Conservation (phyloP, 1,139 yeast genomes). For the Arxiozyma slooffiae region DNA sequence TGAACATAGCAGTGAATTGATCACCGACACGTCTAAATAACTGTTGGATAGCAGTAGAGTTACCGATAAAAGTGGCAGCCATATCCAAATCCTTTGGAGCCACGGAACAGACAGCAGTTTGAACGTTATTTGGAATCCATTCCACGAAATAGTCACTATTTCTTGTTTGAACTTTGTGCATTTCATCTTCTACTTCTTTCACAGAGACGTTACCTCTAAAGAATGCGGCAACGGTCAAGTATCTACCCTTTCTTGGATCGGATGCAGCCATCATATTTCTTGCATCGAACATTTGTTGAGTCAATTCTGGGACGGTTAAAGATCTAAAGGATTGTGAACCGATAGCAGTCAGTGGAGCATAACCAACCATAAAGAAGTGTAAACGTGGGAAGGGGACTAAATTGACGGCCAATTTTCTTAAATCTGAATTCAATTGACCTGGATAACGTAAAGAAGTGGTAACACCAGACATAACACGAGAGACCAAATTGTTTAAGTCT, state of each 20-base stretch:
- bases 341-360: conserved; percentile 78
- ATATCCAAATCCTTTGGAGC: conserved; percentile 79
- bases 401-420: conserved; percentile 85
- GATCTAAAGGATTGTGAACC: conserved; percentile 76
- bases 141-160: conserved; percentile 79
- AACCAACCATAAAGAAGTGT: conserved; percentile 91
- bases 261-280: conserved; percentile 94
- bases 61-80: conserved; percentile 88
- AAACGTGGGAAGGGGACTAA: conserved; percentile 91
- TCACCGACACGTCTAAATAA: conserved; percentile 81
- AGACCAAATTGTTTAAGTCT: conserved; percentile 71
- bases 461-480: conserved; percentile 89
- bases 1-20: conserved; percentile 85
- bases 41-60: conserved; percentile 86
- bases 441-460: conserved; percentile 82
- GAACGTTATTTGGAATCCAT: conserved; percentile 96
- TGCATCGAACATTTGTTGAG: conserved; percentile 87
- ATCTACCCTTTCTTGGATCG: conserved; percentile 83
- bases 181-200: conserved; percentile 89
- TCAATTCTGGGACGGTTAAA: conserved; percentile 78
- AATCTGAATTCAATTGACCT: conserved; percentile 85
- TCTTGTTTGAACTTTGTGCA: conserved; percentile 74
- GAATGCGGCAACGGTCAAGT: conserved; percentile 88
- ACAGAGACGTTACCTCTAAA: conserved; percentile 88
- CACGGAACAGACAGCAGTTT: conserved; percentile 84